Evolutionary conservation across 1,139 yeast species (phyloP), one percentile per base, ranked within the genome.

Genomic region (Yamadazyma spencermartinsiae): DNA sequence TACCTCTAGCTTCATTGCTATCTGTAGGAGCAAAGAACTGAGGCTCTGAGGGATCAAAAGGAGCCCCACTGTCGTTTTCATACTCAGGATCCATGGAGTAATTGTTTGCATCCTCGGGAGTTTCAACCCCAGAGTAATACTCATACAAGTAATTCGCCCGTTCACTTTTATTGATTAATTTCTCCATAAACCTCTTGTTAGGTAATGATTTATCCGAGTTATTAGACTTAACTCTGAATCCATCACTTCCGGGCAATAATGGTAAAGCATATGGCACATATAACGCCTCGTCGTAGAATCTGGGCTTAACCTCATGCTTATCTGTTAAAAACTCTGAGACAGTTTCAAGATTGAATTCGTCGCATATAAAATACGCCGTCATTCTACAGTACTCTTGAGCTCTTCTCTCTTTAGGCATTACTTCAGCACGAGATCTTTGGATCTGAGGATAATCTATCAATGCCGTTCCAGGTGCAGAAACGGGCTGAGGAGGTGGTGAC

Each of bases 261-360:
- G 98, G 98, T 34, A 92, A 67, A 17, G 89, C 76, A 53, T 92
- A 92, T 0, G 96, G 96, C 2, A 88, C 92, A 56, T 89, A 92
- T 23, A 92, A 64, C 5, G 90, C 95, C 52, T 90, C 98, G 58
- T 90, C 97, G 52, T 90, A 90, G 19, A 86, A 59, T 43, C 97
- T 67, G 1, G 97, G 96, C 17, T 86, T 76, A 2, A 89, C 95
- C 52, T 82, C 82, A 58, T 90, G 98, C 38, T 82, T 73, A 12
- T 74, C 71, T 33, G 76, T 68, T 31, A 90, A 61, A 52, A 86
- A 90, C 38, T 74, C 72, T 1, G 85, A 74, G 1, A 88, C 79
- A 2, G 78, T 70, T 28, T 73, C 71, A 37, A 90, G 63, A 51
- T 86, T 74, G 55, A 89, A 82, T 16, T 86, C 88, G 41, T 88